Evolutionary conservation across 129 eudicot species (phyloP).

Genomic region (Flaveria ramosissima): DNA sequence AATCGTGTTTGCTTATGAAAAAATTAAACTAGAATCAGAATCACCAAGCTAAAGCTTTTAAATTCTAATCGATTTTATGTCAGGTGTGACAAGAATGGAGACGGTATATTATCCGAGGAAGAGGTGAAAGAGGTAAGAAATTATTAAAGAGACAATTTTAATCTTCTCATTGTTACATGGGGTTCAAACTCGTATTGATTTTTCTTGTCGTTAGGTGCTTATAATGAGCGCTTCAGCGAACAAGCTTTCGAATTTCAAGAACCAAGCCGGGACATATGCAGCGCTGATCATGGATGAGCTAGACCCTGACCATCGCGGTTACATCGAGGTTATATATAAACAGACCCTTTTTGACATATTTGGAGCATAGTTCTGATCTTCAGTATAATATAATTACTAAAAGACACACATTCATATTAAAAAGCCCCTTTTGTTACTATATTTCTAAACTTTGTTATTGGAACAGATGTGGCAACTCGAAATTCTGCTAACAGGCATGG

Average conservation of each 20-base stretch:
- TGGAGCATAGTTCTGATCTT: background rate
- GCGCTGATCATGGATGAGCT: slow-evolving; percentile 95
- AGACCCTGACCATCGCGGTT: slow-evolving; percentile 88
- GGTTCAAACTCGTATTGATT: slow-evolving; percentile 10
- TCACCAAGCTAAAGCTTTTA: background rate
- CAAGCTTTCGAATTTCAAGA: slow-evolving; percentile 81
- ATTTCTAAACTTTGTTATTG: slow-evolving; percentile 7
- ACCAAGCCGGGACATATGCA: slow-evolving; percentile 80
- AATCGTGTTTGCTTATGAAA: background rate
- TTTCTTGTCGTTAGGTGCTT: slow-evolving; percentile 56
- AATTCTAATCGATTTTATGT: slow-evolving; percentile 24
- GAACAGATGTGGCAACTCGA: slow-evolving; percentile 98
- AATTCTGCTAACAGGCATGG: slow-evolving; percentile 75
- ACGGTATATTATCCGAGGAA: slow-evolving; percentile 81
- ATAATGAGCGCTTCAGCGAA: slow-evolving; percentile 95
- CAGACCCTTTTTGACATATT: background rate
- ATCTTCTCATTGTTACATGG: too few relatives aligned
- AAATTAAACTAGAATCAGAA: background rate
- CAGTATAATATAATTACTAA: too few relatives aligned
- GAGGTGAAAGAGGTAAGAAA: slow-evolving; percentile 89
- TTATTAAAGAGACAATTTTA: too few relatives aligned
- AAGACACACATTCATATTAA: background rate
- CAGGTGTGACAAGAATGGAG: slow-evolving; percentile 99
- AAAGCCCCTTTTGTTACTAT: background rate
- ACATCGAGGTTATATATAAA: slow-evolving; percentile 64